Percentiles rank a stretch among this genome's conserved stretches.
phyloP scores from a whole-genome alignment of 306 rosid species.

The Pterocarpus macrocarpus region DNA sequence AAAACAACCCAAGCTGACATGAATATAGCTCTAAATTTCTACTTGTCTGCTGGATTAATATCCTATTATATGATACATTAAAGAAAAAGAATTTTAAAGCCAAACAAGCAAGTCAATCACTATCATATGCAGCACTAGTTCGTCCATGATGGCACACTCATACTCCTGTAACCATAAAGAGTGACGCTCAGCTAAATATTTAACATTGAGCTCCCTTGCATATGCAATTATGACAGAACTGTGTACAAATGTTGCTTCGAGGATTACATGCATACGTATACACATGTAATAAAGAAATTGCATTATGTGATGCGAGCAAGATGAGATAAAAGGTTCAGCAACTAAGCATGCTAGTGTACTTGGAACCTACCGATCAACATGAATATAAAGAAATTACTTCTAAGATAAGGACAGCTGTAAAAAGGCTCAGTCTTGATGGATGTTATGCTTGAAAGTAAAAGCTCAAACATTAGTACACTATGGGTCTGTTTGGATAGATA shows the following conservation, averaged over 20 bases:
- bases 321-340: background rate
- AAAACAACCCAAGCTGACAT: conserved; percentile 14
- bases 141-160: background rate
- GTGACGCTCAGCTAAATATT: background rate
- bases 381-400: conserved; percentile 1
- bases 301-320: background rate
- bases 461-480: conserved; percentile 34
- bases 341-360: background rate
- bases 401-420: background rate
- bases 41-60: background rate
- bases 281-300: background rate
- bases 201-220: background rate
- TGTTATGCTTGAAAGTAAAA: conserved; percentile 21
- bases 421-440: conserved; percentile 11
- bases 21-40: background rate
- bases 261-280: background rate
- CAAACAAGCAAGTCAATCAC: background rate
- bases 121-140: background rate
- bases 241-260: background rate
- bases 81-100: background rate
- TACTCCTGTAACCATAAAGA: background rate
- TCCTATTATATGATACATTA: background rate
- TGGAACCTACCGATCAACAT: background rate
- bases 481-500: too few species aligned
- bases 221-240: background rate